These are phyloP conservation scores for Wickerhamiella slavikovae DNA, from an alignment of 805 yeast genomes.

Conservation along the genomic window DNA sequence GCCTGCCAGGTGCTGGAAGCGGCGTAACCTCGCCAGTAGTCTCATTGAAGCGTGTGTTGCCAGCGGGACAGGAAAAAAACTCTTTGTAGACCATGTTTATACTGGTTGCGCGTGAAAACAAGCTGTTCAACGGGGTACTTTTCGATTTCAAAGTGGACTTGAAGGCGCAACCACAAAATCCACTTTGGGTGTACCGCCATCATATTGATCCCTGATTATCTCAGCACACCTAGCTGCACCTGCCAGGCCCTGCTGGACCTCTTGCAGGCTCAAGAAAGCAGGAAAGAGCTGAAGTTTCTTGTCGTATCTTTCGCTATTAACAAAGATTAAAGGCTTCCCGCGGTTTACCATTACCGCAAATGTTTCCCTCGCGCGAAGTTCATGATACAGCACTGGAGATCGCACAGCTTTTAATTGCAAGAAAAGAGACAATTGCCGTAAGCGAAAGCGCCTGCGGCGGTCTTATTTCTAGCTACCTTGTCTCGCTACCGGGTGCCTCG, in stretches of 20 bases:
- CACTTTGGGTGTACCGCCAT: too few relatives aligned
- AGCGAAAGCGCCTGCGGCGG: constrained; percentile 81
- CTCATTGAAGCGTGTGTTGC: constrained; percentile 41
- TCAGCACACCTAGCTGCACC: too few relatives aligned
- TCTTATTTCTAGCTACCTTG: constrained; percentile 54
- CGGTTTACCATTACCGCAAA: too few relatives aligned
- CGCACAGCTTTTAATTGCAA: constrained; percentile 30
- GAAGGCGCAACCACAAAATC: too few relatives aligned
- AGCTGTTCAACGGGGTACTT: not conserved
- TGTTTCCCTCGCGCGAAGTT: constrained; percentile 44
- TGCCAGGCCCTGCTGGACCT: too few relatives aligned
- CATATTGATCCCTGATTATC: too few relatives aligned
- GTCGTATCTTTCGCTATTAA: too few relatives aligned
- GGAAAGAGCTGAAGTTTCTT: too few relatives aligned
- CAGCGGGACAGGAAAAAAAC: constrained; percentile 44
- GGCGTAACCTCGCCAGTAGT: constrained; percentile 49
- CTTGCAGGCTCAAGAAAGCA: too few relatives aligned
- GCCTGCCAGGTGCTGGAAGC: constrained; percentile 44
- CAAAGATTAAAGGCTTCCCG: too few relatives aligned
- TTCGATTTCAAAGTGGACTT: too few relatives aligned
- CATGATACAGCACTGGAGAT: constrained; percentile 31
- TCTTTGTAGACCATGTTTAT: not conserved
- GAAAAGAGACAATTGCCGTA: constrained; percentile 49
- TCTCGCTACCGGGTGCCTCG: constrained; percentile 73
- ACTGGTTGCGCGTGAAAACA: not conserved